These are phyloP conservation scores for Oehlia diaphana DNA, from an alignment of 192 early-diverging fungal genomes.

Conservation along the genomic window DNA sequence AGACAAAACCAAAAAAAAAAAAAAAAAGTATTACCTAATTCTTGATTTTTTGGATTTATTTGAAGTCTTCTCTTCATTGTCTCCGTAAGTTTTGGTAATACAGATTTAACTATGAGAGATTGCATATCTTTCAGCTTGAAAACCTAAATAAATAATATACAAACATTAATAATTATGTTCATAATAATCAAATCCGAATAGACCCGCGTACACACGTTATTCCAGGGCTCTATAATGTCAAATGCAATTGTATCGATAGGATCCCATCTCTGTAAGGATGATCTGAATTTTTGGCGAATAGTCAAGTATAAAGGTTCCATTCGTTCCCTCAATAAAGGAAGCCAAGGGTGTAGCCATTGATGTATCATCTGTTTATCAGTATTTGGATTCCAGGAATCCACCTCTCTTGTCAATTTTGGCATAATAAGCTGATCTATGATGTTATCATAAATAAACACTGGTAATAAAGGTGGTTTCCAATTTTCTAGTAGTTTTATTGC, in stretches of 20 bases:
- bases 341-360: constrained; percentile 82
- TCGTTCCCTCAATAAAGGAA: constrained; percentile 62
- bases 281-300: constrained; percentile 62
- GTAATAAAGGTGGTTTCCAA: constrained; percentile 67
- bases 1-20: neutral
- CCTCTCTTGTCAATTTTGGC: constrained; percentile 68
- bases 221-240: constrained; percentile 60
- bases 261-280: constrained; percentile 62
- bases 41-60: constrained; percentile 74
- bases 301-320: constrained; percentile 50
- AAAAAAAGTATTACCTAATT: constrained; percentile 38
- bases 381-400: constrained; percentile 66
- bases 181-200: neutral
- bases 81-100: constrained; percentile 72
- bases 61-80: constrained; percentile 60
- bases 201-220: constrained; percentile 45
- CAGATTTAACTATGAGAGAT: constrained; percentile 53
- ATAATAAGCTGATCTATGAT: constrained; percentile 78
- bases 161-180: neutral
- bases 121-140: constrained; percentile 60
- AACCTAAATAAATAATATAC: constrained; percentile 34
- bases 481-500: constrained; percentile 67
- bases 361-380: constrained; percentile 61
- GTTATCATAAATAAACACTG: constrained; percentile 71
- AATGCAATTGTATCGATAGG: constrained; percentile 58